Base-by-base conservation (phyloP, 257 asterid genomes). In the Scutellaria baicalensis region DNA sequence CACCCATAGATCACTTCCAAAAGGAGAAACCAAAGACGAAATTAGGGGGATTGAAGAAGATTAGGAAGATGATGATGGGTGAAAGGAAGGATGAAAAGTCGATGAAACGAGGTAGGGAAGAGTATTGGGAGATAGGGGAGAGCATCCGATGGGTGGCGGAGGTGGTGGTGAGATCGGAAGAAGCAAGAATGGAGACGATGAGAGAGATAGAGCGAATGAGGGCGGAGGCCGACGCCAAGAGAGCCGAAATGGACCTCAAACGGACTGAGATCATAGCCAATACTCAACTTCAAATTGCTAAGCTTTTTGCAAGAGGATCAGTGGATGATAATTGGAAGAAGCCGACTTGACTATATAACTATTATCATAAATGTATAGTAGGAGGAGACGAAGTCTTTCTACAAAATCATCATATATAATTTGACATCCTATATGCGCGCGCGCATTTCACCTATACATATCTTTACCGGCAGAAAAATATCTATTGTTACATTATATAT, bases 271-370 rank as follows among this genome's bases (percentile, higher is more conserved):
- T 88, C 17, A 86, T 88, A 11, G 97, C 94, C 21, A 83, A 83
- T 54, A 84, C 95, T 72, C 97, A 88, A 35, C 84, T 88, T 54
- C 88, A 90, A 69, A 90, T 88, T 55, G 95, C 96, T 18, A 88
- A 79, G 82, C 77, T 89, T 31, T 85, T 87, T 78, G 88, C 94
- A 3, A 84, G 76, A 58, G 80, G 72, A 63, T 80, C 83, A 40
- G 72, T 83, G 21, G 83, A 81, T 58, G 70, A 27, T 27, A 27
- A 89, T 77, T 75, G 82, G 89, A 73, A 81, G 80, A 75, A 89
- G 71, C 66, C 79, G 40, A 71, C 67, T 21, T 57, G 48, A 51
- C 6, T 3, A 9, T 27, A 0, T 27, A 27, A 2, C 5, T 27
- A 27, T 27, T 3, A 27, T 27, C 33, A 27, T 27, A 27, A 27